Base-by-base conservation (phyloP, 164 flowering plant species). In the Stephania yunnanensis region DNA sequence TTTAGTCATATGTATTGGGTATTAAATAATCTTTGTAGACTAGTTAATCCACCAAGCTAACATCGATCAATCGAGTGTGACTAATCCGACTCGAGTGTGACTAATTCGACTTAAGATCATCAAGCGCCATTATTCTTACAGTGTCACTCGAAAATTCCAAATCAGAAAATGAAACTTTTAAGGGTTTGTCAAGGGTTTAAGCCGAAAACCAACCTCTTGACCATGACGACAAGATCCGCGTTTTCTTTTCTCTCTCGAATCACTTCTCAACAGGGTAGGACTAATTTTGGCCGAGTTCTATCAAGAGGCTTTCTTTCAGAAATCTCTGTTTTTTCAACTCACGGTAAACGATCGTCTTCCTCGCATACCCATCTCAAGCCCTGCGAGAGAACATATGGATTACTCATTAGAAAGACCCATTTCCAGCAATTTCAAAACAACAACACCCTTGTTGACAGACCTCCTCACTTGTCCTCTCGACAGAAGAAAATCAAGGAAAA, bases 401-500 rank as follows among this genome's bases (percentile, higher is more conserved):
- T 84, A 9, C 58, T 78, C 66, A 53, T 81, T 69, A 71, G 70
- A 65, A 78, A 70, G 30, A 22, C 17, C 77, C 82, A 78, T 68
- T 22, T 53, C 83, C 74, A 74, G 50, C 80, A 71, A 66, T 87
- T 78, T 70, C 79, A 71, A 10, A 69, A 74, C 44, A 83, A 72
- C 85, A 80, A 76, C 72, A 87, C 96, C 83, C 90, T 82, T 71
- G 89, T 78, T 15, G 85, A 84, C 11, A 69, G 76, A 17, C 64
- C 85, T 7, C 74, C 85, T 42, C 84, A 82, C 19, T 10, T 85
- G 55, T 85, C 90, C 74, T 81, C 96, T 1, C 85, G 95, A 70
- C 92, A 87, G 88, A 79, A 83, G 52, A 91, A 86, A 80, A 50
- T 81, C 68, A 82, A 81, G 69, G 88, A 88, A 72, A 89, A 73